Percentiles rank a stretch among this genome's conserved stretches.
Evolutionary conservation across 208 protist genomes (phyloP).

Genomic region (Wallacemonas sp.): DNA sequence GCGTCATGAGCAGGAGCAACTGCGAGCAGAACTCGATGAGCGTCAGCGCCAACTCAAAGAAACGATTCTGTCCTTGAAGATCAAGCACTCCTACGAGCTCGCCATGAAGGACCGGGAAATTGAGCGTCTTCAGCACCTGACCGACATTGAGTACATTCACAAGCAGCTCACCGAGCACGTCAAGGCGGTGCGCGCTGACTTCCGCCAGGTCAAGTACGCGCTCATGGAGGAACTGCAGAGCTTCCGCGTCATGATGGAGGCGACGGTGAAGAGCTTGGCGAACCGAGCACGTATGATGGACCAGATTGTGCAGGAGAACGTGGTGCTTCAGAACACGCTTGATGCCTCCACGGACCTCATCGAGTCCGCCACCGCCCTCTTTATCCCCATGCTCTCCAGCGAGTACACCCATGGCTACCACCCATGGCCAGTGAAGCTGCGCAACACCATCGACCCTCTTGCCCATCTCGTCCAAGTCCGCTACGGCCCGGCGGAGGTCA

Average conservation of each 20-base stretch:
- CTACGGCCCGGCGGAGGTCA: conserved; percentile 62
- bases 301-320: conserved; percentile 61
- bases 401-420: conserved; percentile 87
- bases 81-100: conserved; percentile 46
- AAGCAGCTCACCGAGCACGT: conserved; percentile 34
- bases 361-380: conserved; percentile 53
- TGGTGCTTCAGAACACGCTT: conserved; percentile 45
- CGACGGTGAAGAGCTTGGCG: conserved; percentile 45
- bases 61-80: conserved; percentile 37
- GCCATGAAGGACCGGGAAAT: conserved; percentile 68
- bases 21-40: conserved; percentile 54
- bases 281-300: conserved; percentile 58
- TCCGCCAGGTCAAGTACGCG: conserved; percentile 33
- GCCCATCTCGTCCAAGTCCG: conserved; percentile 61
- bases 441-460: conserved; percentile 83
- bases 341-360: conserved; percentile 62
- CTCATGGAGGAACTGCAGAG: conserved; percentile 50
- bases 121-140: conserved; percentile 48
- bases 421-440: conserved; percentile 83
- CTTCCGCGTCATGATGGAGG: conserved; percentile 47
- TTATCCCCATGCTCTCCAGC: conserved; percentile 77
- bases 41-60: conserved; percentile 59
- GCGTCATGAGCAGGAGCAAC: conserved; percentile 32
- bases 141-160: conserved; percentile 51
- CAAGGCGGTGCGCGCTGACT: conserved; percentile 40